Evolutionary conservation across 2,329 filamentous ascomycete genomes (phyloP).

Genomic region (Xylariaceae sp.): DNA sequence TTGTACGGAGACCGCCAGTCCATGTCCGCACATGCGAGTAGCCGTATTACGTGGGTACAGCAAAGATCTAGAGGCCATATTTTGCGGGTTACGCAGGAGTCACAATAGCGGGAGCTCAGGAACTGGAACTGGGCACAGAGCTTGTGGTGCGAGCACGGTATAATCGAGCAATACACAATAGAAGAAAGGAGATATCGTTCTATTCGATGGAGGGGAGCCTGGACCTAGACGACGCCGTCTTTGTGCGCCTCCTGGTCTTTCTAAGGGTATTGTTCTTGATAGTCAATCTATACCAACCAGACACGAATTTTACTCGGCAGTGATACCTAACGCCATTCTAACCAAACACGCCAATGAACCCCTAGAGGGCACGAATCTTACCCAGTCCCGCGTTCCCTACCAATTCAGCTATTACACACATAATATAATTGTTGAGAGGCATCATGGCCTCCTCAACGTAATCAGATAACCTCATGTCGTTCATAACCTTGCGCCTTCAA

Average conservation of each 20-base stretch:
- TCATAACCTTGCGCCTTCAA: constrained; percentile 77
- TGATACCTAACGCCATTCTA: constrained; percentile 15
- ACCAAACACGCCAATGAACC: too few relatives aligned
- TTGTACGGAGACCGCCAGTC: background rate
- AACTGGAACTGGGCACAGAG: background rate
- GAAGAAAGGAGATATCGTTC: background rate
- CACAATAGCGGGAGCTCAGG: background rate
- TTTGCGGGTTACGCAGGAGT: too few relatives aligned
- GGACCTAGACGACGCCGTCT: background rate
- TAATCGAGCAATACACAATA: background rate
- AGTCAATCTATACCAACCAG: constrained; percentile 3
- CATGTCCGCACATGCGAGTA: background rate
- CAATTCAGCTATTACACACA: background rate
- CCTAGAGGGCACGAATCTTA: background rate
- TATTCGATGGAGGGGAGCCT: background rate
- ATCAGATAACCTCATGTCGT: constrained; percentile 73
- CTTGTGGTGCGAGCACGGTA: background rate
- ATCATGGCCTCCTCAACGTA: background rate
- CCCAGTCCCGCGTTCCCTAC: background rate
- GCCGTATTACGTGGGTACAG: background rate
- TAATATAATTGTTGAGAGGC: constrained; percentile 1
- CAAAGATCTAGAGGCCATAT: too few relatives aligned
- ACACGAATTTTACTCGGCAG: constrained; percentile 2
- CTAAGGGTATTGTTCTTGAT: constrained; percentile 24
- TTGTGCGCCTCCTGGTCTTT: background rate